phyloP scores from a whole-genome alignment of 2,329 filamentous ascomycete species.

The Teratosphaeria viscida region DNA sequence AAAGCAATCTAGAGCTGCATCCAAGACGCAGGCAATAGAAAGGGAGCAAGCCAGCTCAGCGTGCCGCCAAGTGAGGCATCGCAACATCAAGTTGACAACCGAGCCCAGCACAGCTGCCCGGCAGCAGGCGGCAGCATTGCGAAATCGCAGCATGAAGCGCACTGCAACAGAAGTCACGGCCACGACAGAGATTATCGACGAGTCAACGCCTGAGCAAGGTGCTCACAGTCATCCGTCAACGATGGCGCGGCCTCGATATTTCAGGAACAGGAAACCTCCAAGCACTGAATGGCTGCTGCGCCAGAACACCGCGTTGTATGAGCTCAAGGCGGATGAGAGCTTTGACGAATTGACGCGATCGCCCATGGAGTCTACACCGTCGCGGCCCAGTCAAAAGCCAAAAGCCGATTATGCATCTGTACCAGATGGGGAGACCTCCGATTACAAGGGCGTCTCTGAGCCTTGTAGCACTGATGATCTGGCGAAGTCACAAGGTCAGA shows the following conservation, averaged over 20 bases:
- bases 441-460: not conserved
- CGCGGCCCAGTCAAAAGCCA: not conserved
- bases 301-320: conserved; percentile 1
- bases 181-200: not conserved
- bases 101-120: conserved; percentile 10
- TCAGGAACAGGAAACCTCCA: not conserved
- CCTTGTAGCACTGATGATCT: not conserved
- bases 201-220: not conserved
- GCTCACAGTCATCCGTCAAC: not conserved
- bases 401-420: not conserved
- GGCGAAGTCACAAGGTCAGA: not conserved
- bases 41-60: conserved; percentile 3
- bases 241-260: not conserved
- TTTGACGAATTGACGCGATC: conserved; percentile 4
- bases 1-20: not conserved
- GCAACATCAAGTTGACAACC: conserved; percentile 3
- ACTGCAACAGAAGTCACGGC: not conserved
- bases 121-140: conserved; percentile 8
- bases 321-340: conserved; percentile 5
- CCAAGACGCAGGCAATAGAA: not conserved
- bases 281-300: conserved; percentile 5
- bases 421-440: not conserved
- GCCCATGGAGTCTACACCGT: conserved; percentile 1
- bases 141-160: conserved; percentile 3
- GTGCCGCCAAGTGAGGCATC: not conserved